Conservation (phyloP, 2,329 filamentous ascomycete genomes). For the Cladosporium austrohemisphaericum region DNA sequence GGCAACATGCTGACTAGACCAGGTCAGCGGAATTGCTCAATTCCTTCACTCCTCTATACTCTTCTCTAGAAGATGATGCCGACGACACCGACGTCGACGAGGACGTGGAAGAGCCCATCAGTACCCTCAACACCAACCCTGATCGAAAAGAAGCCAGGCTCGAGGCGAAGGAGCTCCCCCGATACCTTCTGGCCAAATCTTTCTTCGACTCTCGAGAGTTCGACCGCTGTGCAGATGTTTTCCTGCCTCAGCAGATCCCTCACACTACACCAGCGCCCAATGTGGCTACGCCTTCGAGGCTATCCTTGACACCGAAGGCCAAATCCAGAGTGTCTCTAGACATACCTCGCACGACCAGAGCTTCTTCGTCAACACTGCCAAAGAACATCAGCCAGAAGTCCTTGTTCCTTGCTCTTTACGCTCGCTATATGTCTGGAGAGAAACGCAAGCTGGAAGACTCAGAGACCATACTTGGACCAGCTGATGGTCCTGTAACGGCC, state of each 20-base stretch:
- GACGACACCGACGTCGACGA: conserved; percentile 50
- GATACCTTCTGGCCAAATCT: conserved; percentile 85
- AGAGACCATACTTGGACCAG: conserved; percentile 93
- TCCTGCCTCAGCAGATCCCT: conserved; percentile 63
- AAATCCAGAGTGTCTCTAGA: conserved; percentile 14
- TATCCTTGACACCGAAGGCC: conserved; percentile 58
- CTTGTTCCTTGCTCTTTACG: conserved; percentile 85
- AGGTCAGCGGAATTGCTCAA: conserved; percentile 94
- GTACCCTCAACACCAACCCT: conserved; percentile 50
- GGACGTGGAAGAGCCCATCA: conserved; percentile 23
- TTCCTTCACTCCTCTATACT: conserved; percentile 62
- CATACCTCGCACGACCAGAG: neutral
- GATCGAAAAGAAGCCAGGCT: conserved; percentile 71
- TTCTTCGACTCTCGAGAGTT: conserved; percentile 95
- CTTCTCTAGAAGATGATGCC: conserved; percentile 32
- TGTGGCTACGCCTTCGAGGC: conserved; percentile 43
- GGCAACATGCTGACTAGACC: conserved; percentile 19
- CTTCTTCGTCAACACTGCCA: conserved; percentile 15
- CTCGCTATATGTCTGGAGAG: conserved; percentile 88
- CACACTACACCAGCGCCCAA: conserved; percentile 37
- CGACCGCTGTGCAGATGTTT: conserved; percentile 84
- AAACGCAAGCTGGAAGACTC: conserved; percentile 95
- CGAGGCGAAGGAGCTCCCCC: conserved; percentile 74
- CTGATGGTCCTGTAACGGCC: conserved; percentile 75
- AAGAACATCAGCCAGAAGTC: conserved; percentile 76